phyloP scores from a whole-genome alignment of 2,329 filamentous ascomycete species.

The Ceratocystis albifundus region DNA sequence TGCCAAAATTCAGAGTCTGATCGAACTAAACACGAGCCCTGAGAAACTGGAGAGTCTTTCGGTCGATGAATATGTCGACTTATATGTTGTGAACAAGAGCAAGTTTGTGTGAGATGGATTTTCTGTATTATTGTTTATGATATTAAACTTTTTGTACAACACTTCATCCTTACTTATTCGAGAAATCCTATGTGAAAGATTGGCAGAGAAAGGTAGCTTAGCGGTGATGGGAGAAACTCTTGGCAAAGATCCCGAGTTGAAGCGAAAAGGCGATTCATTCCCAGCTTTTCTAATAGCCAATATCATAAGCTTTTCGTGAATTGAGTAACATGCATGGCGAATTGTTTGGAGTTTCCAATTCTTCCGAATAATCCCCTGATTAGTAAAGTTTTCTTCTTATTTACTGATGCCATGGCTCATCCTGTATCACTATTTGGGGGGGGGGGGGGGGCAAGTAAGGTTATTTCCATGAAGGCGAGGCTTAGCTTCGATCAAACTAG shows the following conservation, averaged over 20 bases:
- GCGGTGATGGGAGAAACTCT: neutral
- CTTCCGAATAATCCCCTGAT: neutral
- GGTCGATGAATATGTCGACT: slow-evolving; percentile 86
- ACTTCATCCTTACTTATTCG: neutral
- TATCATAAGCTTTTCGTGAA: neutral
- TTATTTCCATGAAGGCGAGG: neutral
- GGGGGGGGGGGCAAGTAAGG: neutral
- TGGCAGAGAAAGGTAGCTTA: neutral
- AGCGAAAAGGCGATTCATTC: slow-evolving; percentile 1
- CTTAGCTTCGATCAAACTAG: slow-evolving; percentile 2
- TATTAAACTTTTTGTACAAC: neutral
- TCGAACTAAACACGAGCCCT: slow-evolving; percentile 65
- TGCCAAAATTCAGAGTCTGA: slow-evolving; percentile 64
- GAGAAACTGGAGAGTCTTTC: slow-evolving; percentile 67
- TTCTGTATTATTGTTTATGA: neutral
- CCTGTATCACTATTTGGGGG: neutral
- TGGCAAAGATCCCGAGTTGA: slow-evolving; percentile 12
- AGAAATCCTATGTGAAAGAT: neutral
- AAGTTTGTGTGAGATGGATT: slow-evolving; percentile 18
- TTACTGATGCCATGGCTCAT: too few relatives aligned
- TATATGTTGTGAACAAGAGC: slow-evolving; percentile 54
- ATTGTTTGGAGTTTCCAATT: neutral
- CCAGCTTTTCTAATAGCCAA: neutral
- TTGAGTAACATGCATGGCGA: neutral
- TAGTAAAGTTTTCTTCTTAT: neutral